Base-by-base conservation (phyloP, 139 green algal genomes). In the Chlorella sorokiniana region DNA sequence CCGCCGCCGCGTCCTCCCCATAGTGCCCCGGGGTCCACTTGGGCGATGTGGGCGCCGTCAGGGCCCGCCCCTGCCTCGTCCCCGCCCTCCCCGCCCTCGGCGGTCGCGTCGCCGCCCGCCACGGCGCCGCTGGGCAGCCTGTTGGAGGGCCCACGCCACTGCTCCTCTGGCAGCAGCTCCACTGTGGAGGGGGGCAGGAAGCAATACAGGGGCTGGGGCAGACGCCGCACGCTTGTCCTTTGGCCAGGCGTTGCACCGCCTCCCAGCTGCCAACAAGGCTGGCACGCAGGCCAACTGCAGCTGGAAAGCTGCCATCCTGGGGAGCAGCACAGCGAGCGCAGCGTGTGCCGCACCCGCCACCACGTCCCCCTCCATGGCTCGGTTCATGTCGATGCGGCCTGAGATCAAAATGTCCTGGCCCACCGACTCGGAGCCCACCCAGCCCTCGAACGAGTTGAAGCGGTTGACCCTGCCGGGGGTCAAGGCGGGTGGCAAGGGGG, bases 391-490 rank as follows among this genome's bases (percentile, higher is more conserved):
- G 1, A 87, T 29, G 23, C 90, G 84, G 31, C 91, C 92, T 22
- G 52, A 82, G 54, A 98, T 88, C 27, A 96, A 83, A 74, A 97
- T 96, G 85, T 97, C 93, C 52, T 86, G 61, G 0, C 91, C 93
- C 51, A 94, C 88, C 51, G 76, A 86, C 69, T 95, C 88, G 29
- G 84, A 91, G 23, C 70, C 81, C 59, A 98, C 90, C 70, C 86
- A 95, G 51, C 90, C 95, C 89, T 97, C 92, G 70, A 91, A 95
- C 0, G 92, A 84, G 86, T 94, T 96, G 89, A 91, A 97, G 35
- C 94, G 88, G 81, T 81, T 94, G 2, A 95, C 91, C n/a, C 91
- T 79, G 72, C 72, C 10, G 25, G 40, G 8, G 31, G n/a, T 3
- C 33, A 14, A 33, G 67, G 5, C 22, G 23, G 38, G 22, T 2